Conservation (phyloP, 1,139 yeast species). For the Candida sanyaensis region DNA sequence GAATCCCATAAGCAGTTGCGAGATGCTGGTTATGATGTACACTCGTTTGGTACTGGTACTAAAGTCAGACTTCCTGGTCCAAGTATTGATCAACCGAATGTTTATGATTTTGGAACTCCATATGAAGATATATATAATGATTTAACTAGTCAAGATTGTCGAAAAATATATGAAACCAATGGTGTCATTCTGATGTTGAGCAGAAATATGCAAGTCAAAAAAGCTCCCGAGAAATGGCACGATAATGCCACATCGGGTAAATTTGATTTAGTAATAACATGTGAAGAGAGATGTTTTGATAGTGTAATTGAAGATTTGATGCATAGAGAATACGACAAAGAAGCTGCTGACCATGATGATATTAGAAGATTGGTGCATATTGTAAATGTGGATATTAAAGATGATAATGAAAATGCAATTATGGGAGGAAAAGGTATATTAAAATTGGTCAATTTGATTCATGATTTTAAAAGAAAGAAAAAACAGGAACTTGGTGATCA, state of each 20-base stretch:
- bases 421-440: constrained; percentile 92
- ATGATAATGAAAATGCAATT: constrained; percentile 92
- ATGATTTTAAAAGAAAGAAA: constrained; percentile 36
- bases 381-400: constrained; percentile 91
- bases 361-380: constrained; percentile 79
- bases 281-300: constrained; percentile 97
- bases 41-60: constrained; percentile 95
- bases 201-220: constrained; percentile 81
- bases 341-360: constrained; percentile 28
- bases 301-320: constrained; percentile 91
- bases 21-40: constrained; percentile 86
- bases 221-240: constrained; percentile 96
- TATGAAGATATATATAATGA: constrained; percentile 86
- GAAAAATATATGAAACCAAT: constrained; percentile 74
- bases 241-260: constrained; percentile 50
- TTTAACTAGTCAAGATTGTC: constrained; percentile 67
- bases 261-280: constrained; percentile 90
- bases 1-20: constrained; percentile 89
- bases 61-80: constrained; percentile 97
- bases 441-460: constrained; percentile 64
- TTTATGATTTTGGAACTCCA: constrained; percentile 92
- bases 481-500: constrained; percentile 32
- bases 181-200: constrained; percentile 92
- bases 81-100: constrained; percentile 86
- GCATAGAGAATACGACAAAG: constrained; percentile 56